phyloP scores from a whole-genome alignment of 305 asterid species.

The Rubia tinctorum region DNA sequence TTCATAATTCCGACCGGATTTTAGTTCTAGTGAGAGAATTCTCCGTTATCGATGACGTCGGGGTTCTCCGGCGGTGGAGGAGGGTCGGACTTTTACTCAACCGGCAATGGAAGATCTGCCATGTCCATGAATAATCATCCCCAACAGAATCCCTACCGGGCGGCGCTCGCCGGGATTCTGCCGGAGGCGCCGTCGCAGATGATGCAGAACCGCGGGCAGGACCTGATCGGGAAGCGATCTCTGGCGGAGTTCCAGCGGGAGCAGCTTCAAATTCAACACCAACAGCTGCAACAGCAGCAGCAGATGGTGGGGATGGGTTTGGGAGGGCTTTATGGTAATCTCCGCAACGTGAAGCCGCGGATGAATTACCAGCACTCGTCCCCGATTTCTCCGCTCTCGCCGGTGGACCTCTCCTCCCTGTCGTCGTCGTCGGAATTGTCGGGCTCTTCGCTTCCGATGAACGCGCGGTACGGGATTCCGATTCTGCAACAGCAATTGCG shows the following conservation, averaged over 20 bases:
- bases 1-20: not conserved
- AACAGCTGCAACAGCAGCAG: conserved; percentile 33
- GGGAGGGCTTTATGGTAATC: conserved; percentile 46
- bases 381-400: conserved; percentile 55
- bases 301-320: conserved; percentile 21
- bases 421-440: conserved; percentile 38
- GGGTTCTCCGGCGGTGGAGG: conserved; percentile 59
- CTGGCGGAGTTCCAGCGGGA: conserved; percentile 56
- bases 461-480: conserved; percentile 47
- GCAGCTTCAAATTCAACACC: conserved; percentile 25
- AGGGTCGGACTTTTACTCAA: conserved; percentile 44
- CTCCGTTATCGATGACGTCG: conserved; percentile 40
- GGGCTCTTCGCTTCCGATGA: conserved; percentile 30
- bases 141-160: conserved; percentile 39
- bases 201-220: conserved; percentile 35
- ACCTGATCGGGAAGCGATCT: conserved; percentile 65
- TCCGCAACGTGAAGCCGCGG: conserved; percentile 67
- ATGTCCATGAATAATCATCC: conserved; percentile 25
- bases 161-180: conserved; percentile 50
- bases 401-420: conserved; percentile 45
- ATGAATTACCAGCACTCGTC: conserved; percentile 43
- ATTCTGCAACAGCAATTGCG: conserved; percentile 44
- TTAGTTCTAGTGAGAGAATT: not conserved
- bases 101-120: conserved; percentile 30
- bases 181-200: conserved; percentile 53